Evolutionary conservation across 2,329 filamentous ascomycete genomes (phyloP).

Genomic region (Simplicillium aogashimaense): DNA sequence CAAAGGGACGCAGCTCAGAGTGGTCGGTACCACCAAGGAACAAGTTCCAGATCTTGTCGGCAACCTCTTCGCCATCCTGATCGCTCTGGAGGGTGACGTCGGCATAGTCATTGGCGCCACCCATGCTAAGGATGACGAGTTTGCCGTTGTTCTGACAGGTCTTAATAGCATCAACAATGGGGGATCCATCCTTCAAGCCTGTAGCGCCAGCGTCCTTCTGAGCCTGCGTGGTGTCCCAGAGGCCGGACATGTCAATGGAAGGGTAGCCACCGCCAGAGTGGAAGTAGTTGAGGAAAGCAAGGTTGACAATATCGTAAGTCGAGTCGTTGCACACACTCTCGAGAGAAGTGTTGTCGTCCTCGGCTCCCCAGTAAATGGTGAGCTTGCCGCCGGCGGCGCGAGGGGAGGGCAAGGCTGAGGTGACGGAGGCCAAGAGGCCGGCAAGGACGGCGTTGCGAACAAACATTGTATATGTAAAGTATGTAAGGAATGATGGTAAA

Average conservation of each 20-base stretch:
- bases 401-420: conserved; percentile 4
- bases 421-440: conserved; percentile 1
- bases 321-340: conserved; percentile 10
- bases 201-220: conserved; percentile 12
- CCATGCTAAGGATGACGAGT: conserved; percentile 60
- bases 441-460: not conserved
- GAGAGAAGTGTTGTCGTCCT: conserved; percentile 10
- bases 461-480: conserved; percentile 5
- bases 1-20: conserved; percentile 52
- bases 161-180: conserved; percentile 23
- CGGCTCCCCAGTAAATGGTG: conserved; percentile 12
- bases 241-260: conserved; percentile 3
- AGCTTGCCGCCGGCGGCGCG: conserved; percentile 9
- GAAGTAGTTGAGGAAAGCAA: conserved; percentile 12
- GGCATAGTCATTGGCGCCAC: conserved; percentile 57
- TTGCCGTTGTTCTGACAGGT: conserved; percentile 56
- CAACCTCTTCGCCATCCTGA: conserved; percentile 39
- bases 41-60: conserved; percentile 55
- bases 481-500: too few relatives aligned
- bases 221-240: conserved; percentile 3
- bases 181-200: conserved; percentile 10
- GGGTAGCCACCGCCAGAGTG: conserved; percentile 8
- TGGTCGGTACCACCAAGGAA: conserved; percentile 42
- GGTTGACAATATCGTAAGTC: conserved; percentile 12
- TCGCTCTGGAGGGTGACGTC: conserved; percentile 44